Base-by-base conservation (phyloP, 805 yeast species). In the Nakazawaea ambrosiae region DNA sequence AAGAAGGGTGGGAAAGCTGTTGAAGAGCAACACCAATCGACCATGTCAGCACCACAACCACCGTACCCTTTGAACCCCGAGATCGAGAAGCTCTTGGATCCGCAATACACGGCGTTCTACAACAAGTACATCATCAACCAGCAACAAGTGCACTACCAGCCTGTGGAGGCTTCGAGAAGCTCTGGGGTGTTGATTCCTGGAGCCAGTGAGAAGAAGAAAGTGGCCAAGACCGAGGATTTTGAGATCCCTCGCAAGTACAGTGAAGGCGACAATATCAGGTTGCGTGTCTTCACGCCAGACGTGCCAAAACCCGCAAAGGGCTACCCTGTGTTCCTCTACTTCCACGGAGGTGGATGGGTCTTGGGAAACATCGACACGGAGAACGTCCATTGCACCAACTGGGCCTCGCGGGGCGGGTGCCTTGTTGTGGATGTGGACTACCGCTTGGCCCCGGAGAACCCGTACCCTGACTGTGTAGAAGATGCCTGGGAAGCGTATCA, bases 391-490 rank as follows among this genome's bases (percentile, higher is more conserved):
- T 66, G 70, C 42, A 58, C 70, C 3, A 61, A 64, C 39, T 44
- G 61, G 28, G 66, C 69, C 18, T 57, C 58, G 26, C 37, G 45
- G 17, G 58, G 64, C 9, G 41, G 58, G 32, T 57, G 66, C 41
- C 47, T 58, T n/a, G 71, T 68, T 11, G 52, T 71, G 9, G 54
- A 64, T 6, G 68, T 70, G n/a, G 74, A 70, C 48, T 71, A 71
- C 50, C 44, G 76, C 28, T 49, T 68, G 38, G 75, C 75, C 0
- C 78, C 77, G 3, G 73, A 70, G 47, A 44, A 53, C 45, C 68
- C 69, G 17, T 71, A 55, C 48, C 77, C 78, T 3, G 70, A 73
- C 8, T 58, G 67, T 31, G 61, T 66, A 2, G 61, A 68, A 8
- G 75, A 70, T 51, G 47, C 66, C n/a, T 65, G 54, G 41, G 63